Evolutionary conservation across 805 yeast species (phyloP), one percentile per base, ranked within the genome.

Genomic region (Saccharomycopsis capsularis): DNA sequence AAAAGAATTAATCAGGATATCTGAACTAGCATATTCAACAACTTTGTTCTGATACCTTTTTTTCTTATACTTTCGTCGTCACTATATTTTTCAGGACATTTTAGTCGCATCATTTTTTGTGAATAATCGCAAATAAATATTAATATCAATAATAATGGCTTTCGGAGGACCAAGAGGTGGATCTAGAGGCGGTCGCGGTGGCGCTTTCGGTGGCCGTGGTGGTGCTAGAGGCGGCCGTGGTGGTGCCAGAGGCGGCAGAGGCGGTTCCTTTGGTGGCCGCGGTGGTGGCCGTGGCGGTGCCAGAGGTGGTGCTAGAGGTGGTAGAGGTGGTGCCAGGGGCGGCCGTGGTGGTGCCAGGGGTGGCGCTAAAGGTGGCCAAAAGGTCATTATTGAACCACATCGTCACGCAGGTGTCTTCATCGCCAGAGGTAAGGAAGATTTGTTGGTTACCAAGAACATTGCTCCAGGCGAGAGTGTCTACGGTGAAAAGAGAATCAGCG

Each of bases 391-490:
- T 60, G 99, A 93, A 75, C 97, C 98, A 62, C 99, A 93, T 73
- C 85, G 96, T 75, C 98, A 93, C 68, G 95, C 90, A 48, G 99
- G 95, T 81, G 96, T 93, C 59, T 93, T 81, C 82, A 91, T 93
- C 71, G 99, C 98, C 68, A 88, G 98, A 76, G 99, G 99, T 70
- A 93, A 93, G 73, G 99, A 93, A 76, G 99, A 93, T 80, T 79
- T 93, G 67, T 78, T 93, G 63, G 96, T 93, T 56, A 93, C 99
- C 63, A 91, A 85, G 76, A 93, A 93, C 77, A 72, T 84, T 66
- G 95, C 96, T 42, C 98, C 99, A 63, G 99, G 99, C 70, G 99
- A 91, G 71, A 80, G 93, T 51, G 99, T 93, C 49, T 93, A 93
- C 74, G 98, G 98, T 64, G 99, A 93, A 75, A 93, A 93, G 81